Conservation (phyloP, 192 early-diverging fungal species). For the Entomortierella lignicola region DNA sequence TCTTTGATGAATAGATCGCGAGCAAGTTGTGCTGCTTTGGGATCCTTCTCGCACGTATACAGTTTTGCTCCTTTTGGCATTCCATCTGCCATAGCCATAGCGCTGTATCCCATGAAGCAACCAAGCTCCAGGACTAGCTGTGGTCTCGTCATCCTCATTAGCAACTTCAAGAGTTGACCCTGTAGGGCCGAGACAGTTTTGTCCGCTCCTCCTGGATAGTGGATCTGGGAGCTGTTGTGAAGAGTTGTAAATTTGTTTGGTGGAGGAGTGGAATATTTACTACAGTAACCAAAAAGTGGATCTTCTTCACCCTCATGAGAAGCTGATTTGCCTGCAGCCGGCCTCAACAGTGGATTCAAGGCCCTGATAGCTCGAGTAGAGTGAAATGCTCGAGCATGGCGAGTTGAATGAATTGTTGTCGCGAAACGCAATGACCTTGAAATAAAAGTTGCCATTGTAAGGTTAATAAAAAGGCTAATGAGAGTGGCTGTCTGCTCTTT, state of each 20-base stretch:
- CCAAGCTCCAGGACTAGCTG: slow-evolving; percentile 73
- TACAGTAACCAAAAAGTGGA: slow-evolving; percentile 16
- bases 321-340: not conserved
- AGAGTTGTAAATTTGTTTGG: slow-evolving; percentile 22
- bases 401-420: not conserved
- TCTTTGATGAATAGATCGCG: slow-evolving; percentile 26
- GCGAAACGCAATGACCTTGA: not conserved
- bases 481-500: too few relatives aligned
- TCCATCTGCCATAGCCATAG: slow-evolving; percentile 76
- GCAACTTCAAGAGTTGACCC: slow-evolving; percentile 61
- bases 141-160: slow-evolving; percentile 63
- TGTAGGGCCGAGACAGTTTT: slow-evolving; percentile 63
- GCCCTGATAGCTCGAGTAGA: not conserved
- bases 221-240: not conserved
- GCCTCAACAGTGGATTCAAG: not conserved
- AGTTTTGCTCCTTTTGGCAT: slow-evolving; percentile 53
- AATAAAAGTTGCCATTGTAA: not conserved
- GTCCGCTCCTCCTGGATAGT: slow-evolving; percentile 34
- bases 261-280: slow-evolving; percentile 14
- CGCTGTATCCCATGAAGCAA: slow-evolving; percentile 72
- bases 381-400: not conserved
- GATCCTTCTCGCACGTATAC: slow-evolving; percentile 66
- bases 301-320: not conserved
- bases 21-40: slow-evolving; percentile 59
- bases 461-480: too few relatives aligned